Conservation (phyloP, 139 green algal genomes). For the Eudorina sp. region DNA sequence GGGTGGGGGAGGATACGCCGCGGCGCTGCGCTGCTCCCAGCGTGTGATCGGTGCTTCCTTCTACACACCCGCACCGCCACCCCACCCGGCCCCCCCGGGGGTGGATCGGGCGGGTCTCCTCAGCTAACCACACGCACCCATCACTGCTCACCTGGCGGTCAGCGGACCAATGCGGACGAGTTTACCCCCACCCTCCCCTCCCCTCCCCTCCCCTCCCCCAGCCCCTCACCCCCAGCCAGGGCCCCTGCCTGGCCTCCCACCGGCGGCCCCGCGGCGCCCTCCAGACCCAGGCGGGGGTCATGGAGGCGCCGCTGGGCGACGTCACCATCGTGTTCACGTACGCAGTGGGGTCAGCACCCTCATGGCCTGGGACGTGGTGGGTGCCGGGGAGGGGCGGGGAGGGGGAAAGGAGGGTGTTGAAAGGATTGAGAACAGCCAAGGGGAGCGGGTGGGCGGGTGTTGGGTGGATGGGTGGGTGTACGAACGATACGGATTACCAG, state of each 20-base stretch:
- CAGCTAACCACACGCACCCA: too few species aligned
- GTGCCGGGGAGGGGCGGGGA: background rate
- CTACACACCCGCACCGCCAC: too few species aligned
- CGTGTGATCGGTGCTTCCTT: too few species aligned
- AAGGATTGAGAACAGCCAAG: background rate
- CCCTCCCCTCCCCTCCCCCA: background rate
- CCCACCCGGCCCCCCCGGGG: too few species aligned
- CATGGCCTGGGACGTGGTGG: constrained; percentile 47
- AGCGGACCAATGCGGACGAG: too few species aligned
- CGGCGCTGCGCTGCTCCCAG: too few species aligned
- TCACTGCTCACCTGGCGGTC: too few species aligned
- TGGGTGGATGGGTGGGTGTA: background rate
- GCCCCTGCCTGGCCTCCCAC: constrained; percentile 30
- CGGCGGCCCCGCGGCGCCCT: background rate
- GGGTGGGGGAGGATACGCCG: too few species aligned
- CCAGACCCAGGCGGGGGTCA: constrained; percentile 17
- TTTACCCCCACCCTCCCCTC: background rate
- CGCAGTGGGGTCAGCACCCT: constrained; percentile 34
- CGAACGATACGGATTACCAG: background rate
- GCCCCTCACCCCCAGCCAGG: constrained; percentile 13
- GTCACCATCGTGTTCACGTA: constrained; percentile 46
- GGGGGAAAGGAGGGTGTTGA: background rate
- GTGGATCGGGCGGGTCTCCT: too few species aligned
- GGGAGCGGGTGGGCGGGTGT: background rate
- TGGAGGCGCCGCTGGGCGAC: constrained; percentile 47